Evolutionary conservation across 495 filamentous ascomycete genomes (phyloP).

Genomic region (Massariosphaeria phaeospora): DNA sequence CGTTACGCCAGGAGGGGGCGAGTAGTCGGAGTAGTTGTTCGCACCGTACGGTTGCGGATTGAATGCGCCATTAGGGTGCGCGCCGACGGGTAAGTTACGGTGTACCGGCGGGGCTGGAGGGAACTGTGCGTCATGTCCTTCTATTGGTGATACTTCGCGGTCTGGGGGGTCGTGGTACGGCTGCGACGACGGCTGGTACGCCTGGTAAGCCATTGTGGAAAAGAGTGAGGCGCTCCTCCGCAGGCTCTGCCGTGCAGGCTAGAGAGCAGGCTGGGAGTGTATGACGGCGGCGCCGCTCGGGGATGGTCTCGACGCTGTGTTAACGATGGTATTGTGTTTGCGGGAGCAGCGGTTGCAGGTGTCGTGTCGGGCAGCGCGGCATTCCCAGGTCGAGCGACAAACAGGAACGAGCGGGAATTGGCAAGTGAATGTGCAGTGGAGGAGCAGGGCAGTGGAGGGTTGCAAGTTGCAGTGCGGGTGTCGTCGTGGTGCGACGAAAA

Average conservation of each 20-base stretch:
- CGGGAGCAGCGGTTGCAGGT: background rate
- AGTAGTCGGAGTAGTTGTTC: constrained; percentile 16
- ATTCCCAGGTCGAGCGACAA: too few species aligned
- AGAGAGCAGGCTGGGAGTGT: background rate
- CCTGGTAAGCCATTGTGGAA: constrained; percentile 11
- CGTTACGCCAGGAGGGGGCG: constrained; percentile 50
- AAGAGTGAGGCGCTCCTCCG: background rate
- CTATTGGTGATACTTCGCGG: constrained; percentile 23
- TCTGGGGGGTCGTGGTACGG: constrained; percentile 14
- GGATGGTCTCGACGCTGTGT: background rate
- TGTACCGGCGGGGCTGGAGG: constrained; percentile 27
- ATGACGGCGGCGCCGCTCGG: background rate
- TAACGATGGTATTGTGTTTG: background rate
- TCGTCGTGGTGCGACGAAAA: too few species aligned
- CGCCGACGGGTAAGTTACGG: constrained; percentile 17
- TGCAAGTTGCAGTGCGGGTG: too few species aligned
- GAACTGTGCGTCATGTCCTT: constrained; percentile 13
- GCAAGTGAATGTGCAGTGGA: too few species aligned
- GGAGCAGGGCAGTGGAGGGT: too few species aligned
- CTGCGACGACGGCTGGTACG: constrained; percentile 21
- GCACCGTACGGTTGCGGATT: constrained; percentile 18
- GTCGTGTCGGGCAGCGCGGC: too few species aligned
- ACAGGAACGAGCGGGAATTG: too few species aligned
- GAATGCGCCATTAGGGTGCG: constrained; percentile 23
- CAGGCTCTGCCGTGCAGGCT: background rate